phyloP scores from a whole-genome alignment of 2,329 filamentous ascomycete genomes.

The Clonostachys sp. region DNA sequence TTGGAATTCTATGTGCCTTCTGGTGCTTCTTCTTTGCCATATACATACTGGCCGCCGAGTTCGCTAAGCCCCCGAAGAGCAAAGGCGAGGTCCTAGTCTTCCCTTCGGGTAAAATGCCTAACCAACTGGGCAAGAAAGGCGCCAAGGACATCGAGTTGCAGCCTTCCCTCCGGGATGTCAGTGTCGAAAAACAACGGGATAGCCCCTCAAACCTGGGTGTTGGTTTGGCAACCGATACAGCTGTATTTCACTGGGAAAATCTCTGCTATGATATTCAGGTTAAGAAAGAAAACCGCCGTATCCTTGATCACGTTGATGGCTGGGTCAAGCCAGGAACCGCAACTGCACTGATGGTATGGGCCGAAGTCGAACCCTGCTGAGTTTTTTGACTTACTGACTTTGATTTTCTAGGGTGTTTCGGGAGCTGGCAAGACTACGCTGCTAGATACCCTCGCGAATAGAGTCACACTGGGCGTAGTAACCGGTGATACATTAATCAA shows the following conservation, averaged over 20 bases:
- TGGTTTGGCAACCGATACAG: constrained; percentile 1
- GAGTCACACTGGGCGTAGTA: constrained; percentile 65
- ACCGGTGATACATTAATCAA: constrained; percentile 63
- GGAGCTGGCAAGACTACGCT: constrained; percentile 59
- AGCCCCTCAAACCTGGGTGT: constrained; percentile 15
- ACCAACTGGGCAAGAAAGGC: constrained; percentile 3
- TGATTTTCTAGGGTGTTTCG: constrained; percentile 14
- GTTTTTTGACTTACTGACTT: no score
- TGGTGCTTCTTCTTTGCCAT: constrained; percentile 38
- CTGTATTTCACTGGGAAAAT: constrained; percentile 63
- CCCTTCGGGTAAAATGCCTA: constrained; percentile 31
- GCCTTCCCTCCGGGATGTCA: constrained; percentile 15
- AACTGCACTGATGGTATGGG: constrained; percentile 59
- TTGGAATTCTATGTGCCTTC: constrained; percentile 58
- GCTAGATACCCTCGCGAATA: constrained; percentile 54
- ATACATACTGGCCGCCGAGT: constrained; percentile 35
- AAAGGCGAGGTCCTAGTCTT: constrained; percentile 55
- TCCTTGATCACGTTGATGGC: constrained; percentile 65
- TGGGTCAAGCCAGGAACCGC: constrained; percentile 70
- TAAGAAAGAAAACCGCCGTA: constrained; percentile 54
- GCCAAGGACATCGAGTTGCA: constrained; percentile 49
- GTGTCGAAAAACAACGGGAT: constrained; percentile 8
- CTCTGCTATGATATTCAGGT: constrained; percentile 71
- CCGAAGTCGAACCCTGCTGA: no score
- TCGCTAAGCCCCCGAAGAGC: constrained; percentile 33